A percentile compares a stretch with the other conserved stretches of the same genome.
Evolutionary conservation across 352 stramenopile genomes (phyloP).

Genomic region (Pythium plurisporium): DNA sequence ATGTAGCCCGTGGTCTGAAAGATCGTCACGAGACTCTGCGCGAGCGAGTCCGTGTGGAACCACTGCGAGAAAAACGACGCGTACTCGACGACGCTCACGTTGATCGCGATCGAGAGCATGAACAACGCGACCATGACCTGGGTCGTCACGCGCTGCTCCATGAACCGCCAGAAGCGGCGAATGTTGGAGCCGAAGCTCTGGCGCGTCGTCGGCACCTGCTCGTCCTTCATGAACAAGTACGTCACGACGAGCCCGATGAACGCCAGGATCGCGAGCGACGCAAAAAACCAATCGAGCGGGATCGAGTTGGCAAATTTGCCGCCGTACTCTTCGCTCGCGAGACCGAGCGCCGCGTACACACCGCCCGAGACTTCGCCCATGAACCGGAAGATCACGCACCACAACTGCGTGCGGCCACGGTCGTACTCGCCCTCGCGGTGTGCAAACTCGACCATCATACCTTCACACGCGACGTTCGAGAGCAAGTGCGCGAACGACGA

Average conservation of each 20-base stretch:
- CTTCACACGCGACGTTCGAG: conserved; percentile 23
- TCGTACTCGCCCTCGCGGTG: conserved; percentile 27
- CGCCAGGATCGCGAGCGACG: conserved; percentile 4
- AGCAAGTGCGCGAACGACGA: conserved; percentile 22
- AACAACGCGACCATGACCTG: conserved; percentile 26
- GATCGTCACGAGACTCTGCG: conserved; percentile 15
- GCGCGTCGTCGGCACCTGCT: conserved; percentile 9
- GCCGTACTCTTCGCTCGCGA: conserved; percentile 19
- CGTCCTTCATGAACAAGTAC: conserved; percentile 17
- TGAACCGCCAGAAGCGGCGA: conserved; percentile 21
- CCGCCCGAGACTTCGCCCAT: conserved; percentile 18
- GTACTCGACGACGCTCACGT: conserved; percentile 15
- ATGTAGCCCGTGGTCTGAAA: conserved; percentile 15
- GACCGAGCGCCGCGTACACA: conserved; percentile 3
- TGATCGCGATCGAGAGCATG: conserved; percentile 5
- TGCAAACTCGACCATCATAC: conserved; percentile 29
- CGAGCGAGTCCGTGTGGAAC: conserved; percentile 12
- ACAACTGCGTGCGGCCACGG: conserved; percentile 22
- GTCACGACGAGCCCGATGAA: conserved; percentile 13
- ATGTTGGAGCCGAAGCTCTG: conserved; percentile 21
- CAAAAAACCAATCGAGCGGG: conserved; percentile 19
- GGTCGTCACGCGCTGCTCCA: conserved; percentile 22
- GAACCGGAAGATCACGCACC: conserved; percentile 20
- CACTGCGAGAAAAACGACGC: conserved; percentile 6
- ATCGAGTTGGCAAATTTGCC: conserved; percentile 20